Evolutionary conservation across 768 basidiomycete species (phyloP), one percentile per base, ranked within the genome.

Genomic region (Harrya chromipes): DNA sequence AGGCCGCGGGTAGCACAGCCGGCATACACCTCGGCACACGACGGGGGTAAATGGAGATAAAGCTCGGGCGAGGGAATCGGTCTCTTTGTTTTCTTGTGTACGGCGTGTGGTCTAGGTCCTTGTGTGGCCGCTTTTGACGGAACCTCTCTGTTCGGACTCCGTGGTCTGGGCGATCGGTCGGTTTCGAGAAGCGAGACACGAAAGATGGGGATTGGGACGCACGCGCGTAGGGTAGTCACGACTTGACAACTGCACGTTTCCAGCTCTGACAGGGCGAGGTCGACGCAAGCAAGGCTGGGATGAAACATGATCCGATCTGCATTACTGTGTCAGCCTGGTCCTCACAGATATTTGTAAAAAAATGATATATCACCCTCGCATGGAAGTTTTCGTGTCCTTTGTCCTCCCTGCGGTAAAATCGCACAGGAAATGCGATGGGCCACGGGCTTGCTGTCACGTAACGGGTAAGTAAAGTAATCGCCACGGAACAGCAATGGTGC

Each of bases 401-500:
- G 11, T 40, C 36, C 43, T 19, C 27, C 33, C 36, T 45, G 40
- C 39, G 46, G 49, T 29, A 27, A 26, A 39, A 17, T 24, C 35
- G 43, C 40, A n/a, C 27, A 7, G n/a, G 21, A 29, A 53, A 52
- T 35, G 20, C 40, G 44, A 10, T 29, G 26, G 38, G 16, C 23
- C 14, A 36, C 21, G 40, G 24, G 4, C 24, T 19, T 3, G 35
- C 40, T 33, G 14, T 16, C 33, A 33, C 16, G 16, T 33, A 33
- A 33, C 33, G 33, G n/a, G 59, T 53, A 24, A 62, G 40, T 21
- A 35, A 34, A 40, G 39, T 6, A 41, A 42, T 12, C 17, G 37
- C 20, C 40, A 12, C 41, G 19, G 29, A 26, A 42, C n/a, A 20
- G 20, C 26, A 17, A 10, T 23, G 41, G 16, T 7, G 36, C 55